Conservation (phyloP, 768 basidiomycete genomes). For the Xanthoconium stramineum region DNA sequence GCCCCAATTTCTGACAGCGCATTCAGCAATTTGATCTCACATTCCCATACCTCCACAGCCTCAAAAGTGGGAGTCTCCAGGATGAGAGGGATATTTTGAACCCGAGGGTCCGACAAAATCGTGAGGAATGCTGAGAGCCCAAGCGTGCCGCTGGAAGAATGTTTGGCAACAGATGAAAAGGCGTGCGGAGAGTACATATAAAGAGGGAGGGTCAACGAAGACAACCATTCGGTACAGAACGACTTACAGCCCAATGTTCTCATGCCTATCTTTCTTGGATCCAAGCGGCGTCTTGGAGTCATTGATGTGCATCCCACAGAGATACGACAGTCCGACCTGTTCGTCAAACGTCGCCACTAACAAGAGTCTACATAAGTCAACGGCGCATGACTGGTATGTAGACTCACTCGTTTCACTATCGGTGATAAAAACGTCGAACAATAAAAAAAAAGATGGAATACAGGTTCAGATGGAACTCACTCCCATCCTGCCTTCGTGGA, state of each 20-base stretch:
- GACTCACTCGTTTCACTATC: constrained; percentile 26
- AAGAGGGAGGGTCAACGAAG: not conserved
- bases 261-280: constrained; percentile 74
- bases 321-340: constrained; percentile 67
- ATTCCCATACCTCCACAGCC: constrained; percentile 63
- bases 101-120: constrained; percentile 65
- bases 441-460: not conserved
- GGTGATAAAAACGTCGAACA: not conserved
- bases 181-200: not conserved
- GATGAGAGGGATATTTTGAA: constrained; percentile 70
- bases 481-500: constrained; percentile 69
- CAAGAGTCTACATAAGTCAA: not conserved
- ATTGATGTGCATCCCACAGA: constrained; percentile 83
- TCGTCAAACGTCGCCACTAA: constrained; percentile 65
- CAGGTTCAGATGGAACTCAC: constrained; percentile 36
- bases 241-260: constrained; percentile 79
- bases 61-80: constrained; percentile 81
- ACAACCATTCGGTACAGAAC: not conserved
- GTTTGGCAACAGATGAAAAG: not conserved
- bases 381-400: not conserved
- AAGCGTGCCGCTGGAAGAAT: constrained; percentile 55
- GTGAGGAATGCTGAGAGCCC: constrained; percentile 60
- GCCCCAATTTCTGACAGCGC: constrained; percentile 29
- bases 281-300: constrained; percentile 68
- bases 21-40: constrained; percentile 66